Evolutionary conservation across 305 asterid species (phyloP).

Genomic region (Fraxinus greggii): DNA sequence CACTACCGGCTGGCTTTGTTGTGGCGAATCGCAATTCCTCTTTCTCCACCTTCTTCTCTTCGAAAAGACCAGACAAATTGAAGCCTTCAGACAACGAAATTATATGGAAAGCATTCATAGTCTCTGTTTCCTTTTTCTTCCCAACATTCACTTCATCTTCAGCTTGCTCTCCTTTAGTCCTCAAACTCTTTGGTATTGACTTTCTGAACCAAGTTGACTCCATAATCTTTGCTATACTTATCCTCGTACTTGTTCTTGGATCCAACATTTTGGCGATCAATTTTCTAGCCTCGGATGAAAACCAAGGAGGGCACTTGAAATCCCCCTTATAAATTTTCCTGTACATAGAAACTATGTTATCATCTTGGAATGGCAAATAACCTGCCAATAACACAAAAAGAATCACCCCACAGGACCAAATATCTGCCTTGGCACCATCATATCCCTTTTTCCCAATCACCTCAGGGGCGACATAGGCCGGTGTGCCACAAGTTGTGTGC

Average conservation of each 20-base stretch:
- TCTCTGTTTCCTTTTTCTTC: constrained; percentile 5
- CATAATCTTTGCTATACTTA: constrained; percentile 41
- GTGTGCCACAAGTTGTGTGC: constrained; percentile 75
- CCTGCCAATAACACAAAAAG: constrained; percentile 45
- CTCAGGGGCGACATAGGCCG: constrained; percentile 76
- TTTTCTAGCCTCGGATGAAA: constrained; percentile 41
- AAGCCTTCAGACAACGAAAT: constrained; percentile 82
- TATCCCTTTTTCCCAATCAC: constrained; percentile 63
- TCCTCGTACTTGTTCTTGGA: constrained; percentile 42
- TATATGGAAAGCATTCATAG: constrained; percentile 74
- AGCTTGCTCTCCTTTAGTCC: constrained; percentile 13
- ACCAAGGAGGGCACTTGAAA: constrained; percentile 54
- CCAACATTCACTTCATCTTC: constrained; percentile 5
- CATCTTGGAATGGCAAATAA: constrained; percentile 45
- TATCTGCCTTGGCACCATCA: constrained; percentile 56
- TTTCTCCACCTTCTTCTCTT: constrained; percentile 55
- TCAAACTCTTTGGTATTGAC: constrained; percentile 21
- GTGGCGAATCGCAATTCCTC: constrained; percentile 72
- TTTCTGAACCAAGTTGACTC: constrained; percentile 41
- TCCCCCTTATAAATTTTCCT: constrained; percentile 45
- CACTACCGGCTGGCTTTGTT: constrained; percentile 60
- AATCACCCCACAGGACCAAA: constrained; percentile 60
- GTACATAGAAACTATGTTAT: constrained; percentile 36
- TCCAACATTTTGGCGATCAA: constrained; percentile 43
- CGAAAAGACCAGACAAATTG: constrained; percentile 71